Evolutionary conservation across 768 basidiomycete species (phyloP), one percentile per base, ranked within the genome.

Genomic region (Rhodocollybia butyracea): DNA sequence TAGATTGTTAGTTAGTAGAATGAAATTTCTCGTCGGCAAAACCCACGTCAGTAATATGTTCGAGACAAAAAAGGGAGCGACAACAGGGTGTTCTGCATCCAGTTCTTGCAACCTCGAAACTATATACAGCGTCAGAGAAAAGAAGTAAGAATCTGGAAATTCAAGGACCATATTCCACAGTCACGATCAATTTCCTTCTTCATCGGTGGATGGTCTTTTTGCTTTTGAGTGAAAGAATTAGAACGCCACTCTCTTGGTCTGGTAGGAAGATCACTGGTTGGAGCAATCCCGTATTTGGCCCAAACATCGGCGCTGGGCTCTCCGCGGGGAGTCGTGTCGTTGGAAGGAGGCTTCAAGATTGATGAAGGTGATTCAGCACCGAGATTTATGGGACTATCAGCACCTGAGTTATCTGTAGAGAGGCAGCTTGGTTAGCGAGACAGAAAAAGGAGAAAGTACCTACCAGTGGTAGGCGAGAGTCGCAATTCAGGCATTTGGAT

Each of bases 241-340:
- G 48, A 50, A 10, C 24, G 48, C 48, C 48, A 50, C 6, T 50
- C 48, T 50, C 48, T 39, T 15, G 48, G 48, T 50, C 34, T 50
- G 22, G 10, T 34, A 12, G 48, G 48, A 3, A 50, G 48, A 34
- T 50, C 34, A 5, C 32, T 36, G 12, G 48, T 50, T 10, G 24
- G 15, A 26, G 48, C 34, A 24, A 38, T 50, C 24, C 48, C 48
- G 15, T 31, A 31, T 34, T 24, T 50, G 24, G 48, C 38, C 48
- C 48, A 50, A 12, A 24, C 48, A 22, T 38, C 32, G 19, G 5
- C 3, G 6, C 4, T n/a, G 1, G 22, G 12, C 17, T 50, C 27
- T 22, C n/a, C 5, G 22, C 24, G 11, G 27, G 39, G 21, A 11
- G 30, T 22, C 6, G 21, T 36, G 24, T 42, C 51, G 32, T n/a